Base-by-base conservation (phyloP, 2,329 filamentous ascomycete species). In the Fonsecaea monophora region DNA sequence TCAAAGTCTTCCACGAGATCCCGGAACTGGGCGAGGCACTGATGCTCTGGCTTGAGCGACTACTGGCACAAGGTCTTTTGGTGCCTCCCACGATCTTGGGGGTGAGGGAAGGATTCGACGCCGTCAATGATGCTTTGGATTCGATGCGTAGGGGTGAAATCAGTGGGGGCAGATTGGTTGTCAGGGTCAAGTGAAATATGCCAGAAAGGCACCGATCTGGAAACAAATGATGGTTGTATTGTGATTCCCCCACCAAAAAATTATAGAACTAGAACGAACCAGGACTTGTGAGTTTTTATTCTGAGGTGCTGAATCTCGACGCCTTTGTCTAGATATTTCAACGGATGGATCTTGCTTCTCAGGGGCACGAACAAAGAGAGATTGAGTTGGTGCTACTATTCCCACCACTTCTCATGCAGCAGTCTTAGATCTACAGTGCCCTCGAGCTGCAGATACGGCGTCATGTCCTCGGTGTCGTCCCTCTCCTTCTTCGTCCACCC, bases 1-100 rank as follows among this genome's bases (percentile, higher is more conserved):
- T 94, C 68, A 93, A 93, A 76, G 73, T 92, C 3, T 93, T 92
- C 73, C 91, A 94, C 73, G 87, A 90, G 65, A 83, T 88, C 0
- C 84, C 87, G 0, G 81, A 82, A 1, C 81, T 92, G 0, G 91
- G 91, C 0, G 84, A 88, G 68, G 82, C 82, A 0, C 75, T 92
- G 62, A 87, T 87, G 12, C 75, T 79, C 1, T 93, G 90, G 90
- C 78, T 92, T 32, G 90, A 92, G 75, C 79, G 82, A 30, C 76
- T 93, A n/a, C 76, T 93, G 6, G n/a, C 53, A 13, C 79, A 83
- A 8, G 74, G 82, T 0, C 73, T 93, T 2, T 78, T 81, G 4
- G 82, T 88, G 4, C 90, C 90, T 0, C 87, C 90, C 35, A 85
- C 91, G n/a, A 83, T 90, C 18, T 85, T 86, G 30, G 68, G 65